A percentile compares a stretch with the other conserved stretches of the same genome.
Evolutionary conservation across 2,329 filamentous ascomycete species (phyloP).

Genomic region (Colletotrichum camelliae): DNA sequence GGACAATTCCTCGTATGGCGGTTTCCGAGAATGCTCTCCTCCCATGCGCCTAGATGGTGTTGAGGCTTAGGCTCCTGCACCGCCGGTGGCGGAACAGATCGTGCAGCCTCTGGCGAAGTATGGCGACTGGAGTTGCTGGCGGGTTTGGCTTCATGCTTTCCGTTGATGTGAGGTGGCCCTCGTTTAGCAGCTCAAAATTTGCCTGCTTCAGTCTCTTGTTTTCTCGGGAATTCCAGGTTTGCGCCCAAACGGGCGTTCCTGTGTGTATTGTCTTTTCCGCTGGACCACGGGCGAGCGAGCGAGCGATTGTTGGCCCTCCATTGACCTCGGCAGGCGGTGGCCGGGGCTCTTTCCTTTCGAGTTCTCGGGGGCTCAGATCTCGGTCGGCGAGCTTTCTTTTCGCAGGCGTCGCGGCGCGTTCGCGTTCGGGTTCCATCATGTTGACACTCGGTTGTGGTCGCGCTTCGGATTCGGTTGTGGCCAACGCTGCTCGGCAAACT

Average conservation of each 20-base stretch:
- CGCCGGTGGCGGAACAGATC: constrained; percentile 28
- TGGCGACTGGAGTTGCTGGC: constrained; percentile 45
- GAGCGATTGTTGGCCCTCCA: constrained; percentile 34
- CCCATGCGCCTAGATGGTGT: constrained; percentile 61
- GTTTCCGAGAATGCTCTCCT: constrained; percentile 71
- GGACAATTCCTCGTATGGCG: constrained; percentile 76
- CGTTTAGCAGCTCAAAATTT: constrained; percentile 52
- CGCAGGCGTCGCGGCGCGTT: constrained; percentile 42
- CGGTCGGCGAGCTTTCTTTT: constrained; percentile 56
- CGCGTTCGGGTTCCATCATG: constrained; percentile 34
- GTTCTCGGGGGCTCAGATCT: constrained; percentile 54
- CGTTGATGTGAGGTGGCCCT: constrained; percentile 40
- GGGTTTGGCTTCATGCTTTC: constrained; percentile 38
- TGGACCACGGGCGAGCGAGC: constrained; percentile 29
- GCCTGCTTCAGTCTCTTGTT: constrained; percentile 43
- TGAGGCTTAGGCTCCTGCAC: constrained; percentile 27
- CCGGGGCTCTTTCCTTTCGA: constrained; percentile 54
- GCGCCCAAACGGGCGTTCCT: constrained; percentile 55
- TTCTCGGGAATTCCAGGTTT: constrained; percentile 39
- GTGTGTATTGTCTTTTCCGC: constrained; percentile 46
- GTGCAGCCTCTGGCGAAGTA: constrained; percentile 51
- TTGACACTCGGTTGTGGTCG: constrained; percentile 18
- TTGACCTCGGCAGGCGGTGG: constrained; percentile 57
- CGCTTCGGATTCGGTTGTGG: constrained; percentile 17
- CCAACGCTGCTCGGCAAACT: constrained; percentile 52